A percentile compares a stretch with the other conserved stretches of the same genome.
phyloP scores from a whole-genome alignment of 2,329 filamentous ascomycete species.

The Metarhizium humberi region DNA sequence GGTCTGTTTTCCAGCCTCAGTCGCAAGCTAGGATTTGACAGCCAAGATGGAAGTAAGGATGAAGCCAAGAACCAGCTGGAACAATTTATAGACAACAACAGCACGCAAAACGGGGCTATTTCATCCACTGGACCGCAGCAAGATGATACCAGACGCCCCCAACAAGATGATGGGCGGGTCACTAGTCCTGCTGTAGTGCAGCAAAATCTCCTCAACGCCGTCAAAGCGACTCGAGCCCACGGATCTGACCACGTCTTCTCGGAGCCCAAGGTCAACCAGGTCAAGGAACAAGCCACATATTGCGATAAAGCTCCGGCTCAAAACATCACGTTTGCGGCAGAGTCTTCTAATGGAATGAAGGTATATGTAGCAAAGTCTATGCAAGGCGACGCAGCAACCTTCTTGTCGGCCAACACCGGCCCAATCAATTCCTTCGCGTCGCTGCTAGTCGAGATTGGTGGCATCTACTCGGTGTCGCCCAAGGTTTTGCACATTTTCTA shows the following conservation, averaged over 20 bases:
- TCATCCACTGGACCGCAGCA: background rate
- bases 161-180: constrained; percentile 40
- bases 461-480: constrained; percentile 62
- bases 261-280: constrained; percentile 58
- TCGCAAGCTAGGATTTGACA: constrained; percentile 59
- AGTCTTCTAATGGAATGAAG: constrained; percentile 62
- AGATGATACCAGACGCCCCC: constrained; percentile 5
- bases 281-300: constrained; percentile 78
- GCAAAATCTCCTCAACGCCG: constrained; percentile 66
- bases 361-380: constrained; percentile 59
- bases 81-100: constrained; percentile 32
- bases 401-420: constrained; percentile 51
- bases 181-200: constrained; percentile 53
- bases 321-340: constrained; percentile 62
- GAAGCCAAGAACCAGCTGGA: constrained; percentile 30
- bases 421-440: constrained; percentile 61
- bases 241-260: constrained; percentile 66
- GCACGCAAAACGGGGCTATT: constrained; percentile 12
- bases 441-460: constrained; percentile 59
- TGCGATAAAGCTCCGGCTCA: constrained; percentile 71
- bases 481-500: constrained; percentile 78
- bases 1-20: constrained; percentile 61
- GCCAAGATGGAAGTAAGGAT: constrained; percentile 28
- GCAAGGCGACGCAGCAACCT: constrained; percentile 33
- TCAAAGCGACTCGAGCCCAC: constrained; percentile 68